Conservation (phyloP, 2,329 filamentous ascomycete species). For the Penicillium frequentans region DNA sequence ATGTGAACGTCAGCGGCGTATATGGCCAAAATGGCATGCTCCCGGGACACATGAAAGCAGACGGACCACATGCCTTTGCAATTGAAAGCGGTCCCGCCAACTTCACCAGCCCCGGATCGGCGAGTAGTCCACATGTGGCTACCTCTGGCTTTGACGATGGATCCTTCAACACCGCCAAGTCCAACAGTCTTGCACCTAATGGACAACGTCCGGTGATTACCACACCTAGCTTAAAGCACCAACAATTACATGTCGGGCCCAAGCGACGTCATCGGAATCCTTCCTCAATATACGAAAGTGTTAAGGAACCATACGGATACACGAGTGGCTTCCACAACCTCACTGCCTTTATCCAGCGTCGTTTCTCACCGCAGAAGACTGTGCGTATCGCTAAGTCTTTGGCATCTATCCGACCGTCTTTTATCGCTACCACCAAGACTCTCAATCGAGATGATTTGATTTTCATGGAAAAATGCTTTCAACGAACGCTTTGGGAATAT, state of each 20-base stretch:
- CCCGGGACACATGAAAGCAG: conserved; percentile 44
- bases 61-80: conserved; percentile 59
- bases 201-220: conserved; percentile 41
- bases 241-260: conserved; percentile 33
- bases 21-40: conserved; percentile 41
- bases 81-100: conserved; percentile 59
- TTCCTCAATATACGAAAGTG: conserved; percentile 81
- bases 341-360: conserved; percentile 73
- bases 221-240: conserved; percentile 46
- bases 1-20: conserved; percentile 36
- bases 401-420: conserved; percentile 85
- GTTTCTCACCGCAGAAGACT: conserved; percentile 75
- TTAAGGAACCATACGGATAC: conserved; percentile 90
- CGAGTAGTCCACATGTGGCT: conserved; percentile 53
- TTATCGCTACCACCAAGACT: conserved; percentile 89
- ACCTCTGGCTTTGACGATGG: conserved; percentile 43
- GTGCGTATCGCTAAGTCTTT: conserved; percentile 83
- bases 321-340: conserved; percentile 87
- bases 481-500: conserved; percentile 87
- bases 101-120: conserved; percentile 59
- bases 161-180: conserved; percentile 26
- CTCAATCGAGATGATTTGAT: conserved; percentile 85
- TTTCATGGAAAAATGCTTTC: conserved; percentile 97
- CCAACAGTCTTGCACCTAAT: conserved; percentile 31
- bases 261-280: conserved; percentile 67